Base-by-base conservation (phyloP, 352 stramenopile species). In the Phytophthora pisi region DNA sequence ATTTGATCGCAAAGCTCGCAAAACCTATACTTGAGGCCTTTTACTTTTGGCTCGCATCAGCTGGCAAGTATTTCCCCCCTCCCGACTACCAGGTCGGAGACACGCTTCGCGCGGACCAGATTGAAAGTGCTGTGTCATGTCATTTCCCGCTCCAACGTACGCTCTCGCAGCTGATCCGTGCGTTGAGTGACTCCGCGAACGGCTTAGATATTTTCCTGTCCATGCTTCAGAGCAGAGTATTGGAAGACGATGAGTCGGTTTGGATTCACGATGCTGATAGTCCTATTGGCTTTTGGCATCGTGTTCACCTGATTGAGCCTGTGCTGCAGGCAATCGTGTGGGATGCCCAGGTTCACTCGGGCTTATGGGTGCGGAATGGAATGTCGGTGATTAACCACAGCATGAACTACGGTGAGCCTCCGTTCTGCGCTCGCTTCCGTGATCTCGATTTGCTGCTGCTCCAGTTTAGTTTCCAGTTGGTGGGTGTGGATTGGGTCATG, bases 361-460 rank as follows among this genome's bases (percentile, higher is more conserved):
- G 86, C 4, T 75, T 96, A 42, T 96, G 88, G 88, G 84, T 93
- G 11, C 86, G 88, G 31, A 96, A 96, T 61, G 88, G 88, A 1
- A 85, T 90, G 65, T 89, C 85, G 5, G 84, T 96, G 40, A 78
- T 94, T 28, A 96, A 93, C 57, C 88, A 96, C 64, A 96, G 86
- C 51, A 95, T 96, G 85, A 96, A 96, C 64, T 96, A 96, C 61
- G 88, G 86, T 9, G 88, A 96, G 51, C 88, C 88, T n/a, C 86
- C 86, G 16, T 96, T 93, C 61, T 96, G 88, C 62, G 76, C 88
- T 54, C 77, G 85, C 8, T 95, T 96, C 36, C 86, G 88, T 40
- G 86, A 96, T 68, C 68, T 95, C 7, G 88, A 96, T 63, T 74
- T 96, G 53, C 68, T 96, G 10, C 65, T 93, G 43, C 54, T 95